Percentiles rank a stretch among this genome's conserved stretches.
Evolutionary conservation across 768 basidiomycete genomes (phyloP).

Genomic region (Russula emetica): DNA sequence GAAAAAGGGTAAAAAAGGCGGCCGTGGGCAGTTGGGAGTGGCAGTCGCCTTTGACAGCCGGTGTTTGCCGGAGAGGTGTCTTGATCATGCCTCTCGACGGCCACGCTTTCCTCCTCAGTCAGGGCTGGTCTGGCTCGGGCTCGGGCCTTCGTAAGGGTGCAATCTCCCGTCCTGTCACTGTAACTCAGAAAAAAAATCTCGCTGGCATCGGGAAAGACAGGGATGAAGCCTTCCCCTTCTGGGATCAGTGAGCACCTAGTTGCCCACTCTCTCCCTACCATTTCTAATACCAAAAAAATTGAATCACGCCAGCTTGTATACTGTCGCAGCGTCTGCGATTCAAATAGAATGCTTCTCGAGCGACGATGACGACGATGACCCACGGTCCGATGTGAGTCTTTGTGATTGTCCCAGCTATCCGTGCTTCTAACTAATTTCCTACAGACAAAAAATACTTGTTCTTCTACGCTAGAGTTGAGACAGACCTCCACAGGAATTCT

Average conservation of each 20-base stretch:
- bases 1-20: not conserved
- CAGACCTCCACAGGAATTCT: conserved; percentile 74
- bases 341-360: conserved; percentile 55
- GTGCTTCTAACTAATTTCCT: conserved; percentile 13
- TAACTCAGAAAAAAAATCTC: conserved; percentile 82
- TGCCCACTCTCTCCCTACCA: not conserved
- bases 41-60: not conserved
- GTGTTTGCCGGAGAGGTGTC: conserved; percentile 4
- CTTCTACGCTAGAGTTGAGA: conserved; percentile 36
- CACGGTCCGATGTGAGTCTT: conserved; percentile 21
- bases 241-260: conserved; percentile 81
- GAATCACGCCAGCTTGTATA: conserved; percentile 56
- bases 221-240: conserved; percentile 95
- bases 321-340: conserved; percentile 79
- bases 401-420: no score
- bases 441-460: conserved; percentile 22
- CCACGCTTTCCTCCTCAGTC: conserved; percentile 65
- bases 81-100: conserved; percentile 63
- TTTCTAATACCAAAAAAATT: not conserved
- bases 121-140: conserved; percentile 88
- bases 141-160: conserved; percentile 81
- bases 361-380: conserved; percentile 43
- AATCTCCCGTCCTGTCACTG: conserved; percentile 67
- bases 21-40: not conserved
- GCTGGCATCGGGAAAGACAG: conserved; percentile 87